Percentiles rank a stretch among this genome's conserved stretches.
Evolutionary conservation across 2,329 filamentous ascomycete genomes (phyloP).

Genomic region (Chrysoporthe puriensis): DNA sequence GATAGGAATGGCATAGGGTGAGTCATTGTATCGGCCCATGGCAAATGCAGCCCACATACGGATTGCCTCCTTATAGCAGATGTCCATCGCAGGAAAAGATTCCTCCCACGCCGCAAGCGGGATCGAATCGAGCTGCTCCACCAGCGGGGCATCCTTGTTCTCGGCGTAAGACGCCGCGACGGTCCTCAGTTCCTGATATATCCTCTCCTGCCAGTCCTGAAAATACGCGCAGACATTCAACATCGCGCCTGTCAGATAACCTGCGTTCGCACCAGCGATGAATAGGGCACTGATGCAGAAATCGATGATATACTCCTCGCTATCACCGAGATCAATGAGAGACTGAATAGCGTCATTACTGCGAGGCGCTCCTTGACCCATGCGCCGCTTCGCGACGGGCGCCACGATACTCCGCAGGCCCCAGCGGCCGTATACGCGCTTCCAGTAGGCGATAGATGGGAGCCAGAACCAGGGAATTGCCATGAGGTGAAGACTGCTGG

Average conservation of each 20-base stretch:
- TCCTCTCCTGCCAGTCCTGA: constrained; percentile 9
- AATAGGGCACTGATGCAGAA: constrained; percentile 6
- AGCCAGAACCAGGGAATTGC: background rate
- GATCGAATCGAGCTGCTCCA: constrained; percentile 26
- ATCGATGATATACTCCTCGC: background rate
- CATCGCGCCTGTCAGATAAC: background rate
- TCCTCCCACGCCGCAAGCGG: constrained; percentile 28
- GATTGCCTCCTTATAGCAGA: constrained; percentile 29
- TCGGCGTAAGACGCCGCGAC: background rate
- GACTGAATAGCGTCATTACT: background rate
- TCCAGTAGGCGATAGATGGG: constrained; percentile 2
- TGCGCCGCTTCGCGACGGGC: background rate
- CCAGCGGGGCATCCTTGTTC: constrained; percentile 19
- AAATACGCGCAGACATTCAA: background rate
- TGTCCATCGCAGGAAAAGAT: constrained; percentile 28
- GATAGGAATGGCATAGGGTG: background rate
- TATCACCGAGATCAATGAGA: background rate
- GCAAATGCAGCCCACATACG: constrained; percentile 30
- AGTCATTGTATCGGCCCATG: background rate
- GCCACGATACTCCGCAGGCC: background rate
- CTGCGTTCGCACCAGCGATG: background rate
- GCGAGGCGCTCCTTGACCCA: background rate
- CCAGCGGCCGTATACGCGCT: constrained; percentile 1
- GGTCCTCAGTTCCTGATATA: background rate
- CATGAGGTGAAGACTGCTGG: constrained; percentile 5